These are phyloP conservation scores for Suillus weaverae DNA, from an alignment of 768 basidiomycete species.

Conservation along the genomic window DNA sequence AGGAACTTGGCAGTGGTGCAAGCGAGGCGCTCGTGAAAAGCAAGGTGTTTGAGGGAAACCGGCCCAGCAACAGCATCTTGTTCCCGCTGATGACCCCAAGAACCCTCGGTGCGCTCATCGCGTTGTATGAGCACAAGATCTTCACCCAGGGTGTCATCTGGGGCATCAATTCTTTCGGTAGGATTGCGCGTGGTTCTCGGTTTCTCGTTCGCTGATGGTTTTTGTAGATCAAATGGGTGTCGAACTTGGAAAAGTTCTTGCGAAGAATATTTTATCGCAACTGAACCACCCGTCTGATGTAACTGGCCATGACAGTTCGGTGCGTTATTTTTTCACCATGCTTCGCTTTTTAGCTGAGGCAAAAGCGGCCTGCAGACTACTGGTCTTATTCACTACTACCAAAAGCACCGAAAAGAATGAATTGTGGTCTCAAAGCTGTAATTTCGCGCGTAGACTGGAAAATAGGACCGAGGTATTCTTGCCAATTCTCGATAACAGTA, in stretches of 20 bases:
- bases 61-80: slow-evolving; percentile 94
- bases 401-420: slow-evolving; percentile 81
- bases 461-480: neutral
- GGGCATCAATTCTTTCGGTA: slow-evolving; percentile 98
- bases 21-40: slow-evolving; percentile 89
- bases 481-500: neutral
- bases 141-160: slow-evolving; percentile 96
- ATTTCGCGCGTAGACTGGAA: neutral
- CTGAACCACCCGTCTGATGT: slow-evolving; percentile 79
- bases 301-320: slow-evolving; percentile 86
- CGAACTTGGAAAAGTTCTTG: slow-evolving; percentile 95
- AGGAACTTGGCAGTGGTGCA: slow-evolving; percentile 66
- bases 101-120: slow-evolving; percentile 85
- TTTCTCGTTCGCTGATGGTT: neutral
- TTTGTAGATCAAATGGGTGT: slow-evolving; percentile 96
- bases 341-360: slow-evolving; percentile 10
- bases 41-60: slow-evolving; percentile 98
- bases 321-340: slow-evolving; percentile 22
- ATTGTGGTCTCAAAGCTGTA: neutral
- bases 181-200: slow-evolving; percentile 15
- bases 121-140: slow-evolving; percentile 97
- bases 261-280: slow-evolving; percentile 92
- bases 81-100: slow-evolving; percentile 92
- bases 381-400: slow-evolving; percentile 96
- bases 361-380: slow-evolving; percentile 61